These are phyloP conservation scores for Taphrina pruni DNA, from an alignment of 1,139 yeast genomes.

Conservation along the genomic window DNA sequence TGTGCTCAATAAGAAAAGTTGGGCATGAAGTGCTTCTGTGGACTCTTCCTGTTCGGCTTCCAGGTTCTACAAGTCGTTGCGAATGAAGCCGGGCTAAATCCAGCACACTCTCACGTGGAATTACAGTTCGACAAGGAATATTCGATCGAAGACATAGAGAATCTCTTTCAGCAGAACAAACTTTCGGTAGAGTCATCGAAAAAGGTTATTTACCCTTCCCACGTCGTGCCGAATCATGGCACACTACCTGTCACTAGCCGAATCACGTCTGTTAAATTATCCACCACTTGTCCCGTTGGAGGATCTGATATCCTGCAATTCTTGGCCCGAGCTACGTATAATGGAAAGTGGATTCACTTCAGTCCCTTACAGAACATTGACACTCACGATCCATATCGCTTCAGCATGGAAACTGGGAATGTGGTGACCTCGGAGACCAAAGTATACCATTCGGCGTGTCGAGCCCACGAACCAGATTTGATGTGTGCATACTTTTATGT, in stretches of 20 bases:
- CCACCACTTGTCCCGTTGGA: not conserved
- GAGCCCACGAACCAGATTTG: not conserved
- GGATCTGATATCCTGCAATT: not conserved
- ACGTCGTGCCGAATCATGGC: not conserved
- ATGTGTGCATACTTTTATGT: not conserved
- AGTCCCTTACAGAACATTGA: not conserved
- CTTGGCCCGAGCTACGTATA: not conserved
- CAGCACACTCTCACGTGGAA: no score
- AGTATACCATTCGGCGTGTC: not conserved
- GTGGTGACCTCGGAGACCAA: not conserved
- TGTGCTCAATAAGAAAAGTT: no score
- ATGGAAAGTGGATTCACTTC: not conserved
- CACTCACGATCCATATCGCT: not conserved
- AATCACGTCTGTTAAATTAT: not conserved
- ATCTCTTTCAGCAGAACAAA: not conserved
- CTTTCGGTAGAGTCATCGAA: not conserved
- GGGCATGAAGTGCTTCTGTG: no score
- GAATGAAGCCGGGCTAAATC: no score
- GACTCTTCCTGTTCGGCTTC: no score
- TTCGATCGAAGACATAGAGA: not conserved
- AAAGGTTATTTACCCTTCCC: not conserved
- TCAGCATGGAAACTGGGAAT: not conserved
- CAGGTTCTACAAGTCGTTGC: no score
- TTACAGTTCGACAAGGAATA: conserved; percentile 7
- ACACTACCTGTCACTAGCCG: not conserved